Evolutionary conservation across 2,329 filamentous ascomycete genomes (phyloP).

Genomic region (Cyphellophora attinorum): DNA sequence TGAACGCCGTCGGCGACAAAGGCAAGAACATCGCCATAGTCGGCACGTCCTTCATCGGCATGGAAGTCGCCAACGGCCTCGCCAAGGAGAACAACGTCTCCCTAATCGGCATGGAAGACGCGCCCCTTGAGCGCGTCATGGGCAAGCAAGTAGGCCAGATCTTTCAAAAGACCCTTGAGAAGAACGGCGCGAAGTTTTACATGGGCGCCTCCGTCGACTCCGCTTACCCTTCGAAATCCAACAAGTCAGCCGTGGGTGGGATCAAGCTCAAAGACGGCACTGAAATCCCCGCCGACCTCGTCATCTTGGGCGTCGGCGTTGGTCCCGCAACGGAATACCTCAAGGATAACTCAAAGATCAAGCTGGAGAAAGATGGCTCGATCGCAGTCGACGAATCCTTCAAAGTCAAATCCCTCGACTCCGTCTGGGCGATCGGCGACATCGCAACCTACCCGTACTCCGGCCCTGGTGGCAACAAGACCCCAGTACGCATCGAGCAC

Average conservation of each 20-base stretch:
- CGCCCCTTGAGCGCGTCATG: slow-evolving; percentile 77
- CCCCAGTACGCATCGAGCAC: slow-evolving; percentile 78
- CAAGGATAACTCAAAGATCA: slow-evolving; percentile 57
- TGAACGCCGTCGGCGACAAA: slow-evolving; percentile 64
- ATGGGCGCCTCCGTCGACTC: slow-evolving; percentile 74
- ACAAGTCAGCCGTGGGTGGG: slow-evolving; percentile 47
- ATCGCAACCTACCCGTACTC: slow-evolving; percentile 93
- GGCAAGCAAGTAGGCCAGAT: slow-evolving; percentile 71
- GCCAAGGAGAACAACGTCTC: slow-evolving; percentile 75
- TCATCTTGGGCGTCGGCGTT: slow-evolving; percentile 86
- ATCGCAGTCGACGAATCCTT: slow-evolving; percentile 73
- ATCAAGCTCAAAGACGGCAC: slow-evolving; percentile 82
- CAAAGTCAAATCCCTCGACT: slow-evolving; percentile 62
- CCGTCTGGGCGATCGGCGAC: slow-evolving; percentile 89
- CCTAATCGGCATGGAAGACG: slow-evolving; percentile 78
- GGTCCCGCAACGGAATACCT: slow-evolving; percentile 77
- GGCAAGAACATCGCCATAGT: slow-evolving; percentile 88
- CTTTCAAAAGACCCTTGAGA: slow-evolving; percentile 70
- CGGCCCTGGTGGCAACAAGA: slow-evolving; percentile 72
- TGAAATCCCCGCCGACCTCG: slow-evolving; percentile 72
- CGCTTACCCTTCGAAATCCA: slow-evolving; percentile 59
- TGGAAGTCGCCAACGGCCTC: slow-evolving; percentile 84
- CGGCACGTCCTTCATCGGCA: slow-evolving; percentile 92
- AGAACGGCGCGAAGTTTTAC: slow-evolving; percentile 80
- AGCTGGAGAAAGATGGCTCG: slow-evolving; percentile 76